Evolutionary conservation across 768 basidiomycete species (phyloP).

Genomic region (Amanita thiersii): DNA sequence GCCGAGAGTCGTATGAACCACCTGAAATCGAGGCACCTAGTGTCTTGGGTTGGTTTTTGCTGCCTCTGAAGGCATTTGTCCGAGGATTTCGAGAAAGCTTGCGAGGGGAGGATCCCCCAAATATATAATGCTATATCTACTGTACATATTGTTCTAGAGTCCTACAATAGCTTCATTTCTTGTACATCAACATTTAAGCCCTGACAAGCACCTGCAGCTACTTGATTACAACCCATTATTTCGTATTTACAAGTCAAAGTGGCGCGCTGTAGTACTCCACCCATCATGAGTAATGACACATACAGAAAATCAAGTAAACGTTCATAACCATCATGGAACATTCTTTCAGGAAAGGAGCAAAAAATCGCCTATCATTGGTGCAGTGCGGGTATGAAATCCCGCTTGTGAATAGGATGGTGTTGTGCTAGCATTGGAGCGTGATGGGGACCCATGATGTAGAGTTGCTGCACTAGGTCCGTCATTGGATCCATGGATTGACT

Average conservation of each 20-base stretch:
- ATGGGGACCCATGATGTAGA: constrained; percentile 4
- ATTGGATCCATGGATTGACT: constrained; percentile 3
- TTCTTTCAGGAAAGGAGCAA: constrained; percentile 3
- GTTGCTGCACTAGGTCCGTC: constrained; percentile 4
- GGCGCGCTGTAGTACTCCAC: background rate
- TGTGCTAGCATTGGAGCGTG: constrained; percentile 7
- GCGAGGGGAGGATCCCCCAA: constrained; percentile 13
- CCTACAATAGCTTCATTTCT: constrained; percentile 5
- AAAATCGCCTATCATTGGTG: constrained; percentile 1
- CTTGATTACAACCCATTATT: background rate
- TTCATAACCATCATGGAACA: no score
- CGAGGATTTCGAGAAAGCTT: constrained; percentile 63
- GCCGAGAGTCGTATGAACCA: constrained; percentile 37
- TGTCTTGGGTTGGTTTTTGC: constrained; percentile 49
- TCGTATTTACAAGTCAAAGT: background rate
- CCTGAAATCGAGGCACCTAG: constrained; percentile 38
- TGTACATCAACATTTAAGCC: constrained; percentile 8
- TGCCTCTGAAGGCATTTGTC: constrained; percentile 57
- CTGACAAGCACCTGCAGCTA: no score
- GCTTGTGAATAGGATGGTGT: constrained; percentile 1
- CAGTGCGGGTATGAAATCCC: background rate
- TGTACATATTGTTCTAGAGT: constrained; percentile 1
- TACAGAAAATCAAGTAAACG: background rate
- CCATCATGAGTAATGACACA: background rate
- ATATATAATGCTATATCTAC: constrained; percentile 10